Percentiles rank a stretch among this genome's conserved stretches.
Conservation (phyloP, 192 early-diverging fungal species). For the Dissophora ornata region DNA sequence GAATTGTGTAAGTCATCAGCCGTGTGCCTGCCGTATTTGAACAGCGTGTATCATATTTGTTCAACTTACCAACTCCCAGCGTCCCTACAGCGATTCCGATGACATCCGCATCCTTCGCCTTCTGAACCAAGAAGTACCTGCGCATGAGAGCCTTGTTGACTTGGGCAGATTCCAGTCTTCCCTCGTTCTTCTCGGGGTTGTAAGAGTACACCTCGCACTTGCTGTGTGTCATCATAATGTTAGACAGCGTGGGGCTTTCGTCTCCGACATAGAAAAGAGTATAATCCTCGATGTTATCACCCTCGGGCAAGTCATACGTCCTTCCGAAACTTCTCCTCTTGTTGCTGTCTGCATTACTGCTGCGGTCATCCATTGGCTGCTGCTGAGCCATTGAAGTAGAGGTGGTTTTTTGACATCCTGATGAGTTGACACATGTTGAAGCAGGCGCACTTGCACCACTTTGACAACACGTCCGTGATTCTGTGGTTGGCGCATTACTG, state of each 20-base stretch:
- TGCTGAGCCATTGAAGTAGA: slow-evolving; percentile 10
- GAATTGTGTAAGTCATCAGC: background rate
- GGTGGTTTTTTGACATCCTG: slow-evolving; percentile 6
- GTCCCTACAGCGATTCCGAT: slow-evolving; percentile 98
- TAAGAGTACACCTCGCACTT: slow-evolving; percentile 73
- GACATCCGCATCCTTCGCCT: slow-evolving; percentile 90
- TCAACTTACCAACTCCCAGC: slow-evolving; percentile 84
- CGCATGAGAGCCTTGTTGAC: slow-evolving; percentile 71
- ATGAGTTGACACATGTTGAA: slow-evolving; percentile 4
- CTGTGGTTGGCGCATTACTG: slow-evolving; percentile 1
- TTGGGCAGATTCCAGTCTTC: slow-evolving; percentile 66
- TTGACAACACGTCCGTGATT: slow-evolving; percentile 16
- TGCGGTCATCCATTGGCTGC: background rate
- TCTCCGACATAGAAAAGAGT: slow-evolving; percentile 86
- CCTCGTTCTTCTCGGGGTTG: slow-evolving; percentile 65
- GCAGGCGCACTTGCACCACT: background rate
- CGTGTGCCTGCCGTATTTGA: background rate
- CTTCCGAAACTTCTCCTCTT: slow-evolving; percentile 59
- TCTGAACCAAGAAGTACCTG: slow-evolving; percentile 84
- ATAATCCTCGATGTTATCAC: slow-evolving; percentile 66
- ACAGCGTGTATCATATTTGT: no score
- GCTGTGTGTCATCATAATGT: slow-evolving; percentile 86
- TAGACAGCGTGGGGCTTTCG: slow-evolving; percentile 85
- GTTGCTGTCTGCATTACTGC: background rate
- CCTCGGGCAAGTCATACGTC: slow-evolving; percentile 64